Base-by-base conservation (phyloP, 495 filamentous ascomycete species). In the Penicillium manginii region DNA sequence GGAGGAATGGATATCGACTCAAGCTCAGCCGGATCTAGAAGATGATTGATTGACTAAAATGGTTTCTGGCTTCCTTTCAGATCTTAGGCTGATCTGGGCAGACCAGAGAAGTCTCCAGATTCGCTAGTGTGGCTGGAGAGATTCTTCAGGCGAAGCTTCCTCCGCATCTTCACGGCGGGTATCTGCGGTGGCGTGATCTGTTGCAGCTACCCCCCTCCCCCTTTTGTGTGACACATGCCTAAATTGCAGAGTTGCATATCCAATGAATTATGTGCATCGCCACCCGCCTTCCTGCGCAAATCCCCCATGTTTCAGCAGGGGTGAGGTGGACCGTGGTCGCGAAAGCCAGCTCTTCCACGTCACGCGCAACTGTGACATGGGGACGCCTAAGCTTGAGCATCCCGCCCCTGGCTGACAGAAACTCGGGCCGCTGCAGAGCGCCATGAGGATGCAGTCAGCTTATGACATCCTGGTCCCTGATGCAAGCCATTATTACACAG, bases 1-100 rank as follows among this genome's bases (percentile, higher is more conserved):
- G 87, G 92, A 97, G 79, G 91, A 92, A 68, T 97, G 92, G 89
- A 93, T 97, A 47, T 84, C 85, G 9, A 92, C 88, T 11, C 90
- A 92, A 59, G 75, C 72, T 3, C 74, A 78, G 55, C 67, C 64
- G n/a, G 67, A 67, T 43, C 35, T 75, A 22, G 76, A 78, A 54
- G 82, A 84, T 52, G 80, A 82, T 53, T 78, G 66, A 63, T 23
- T 21, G 22, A 35, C n/a, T 26, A 52, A 9, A 17, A 59, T 42
- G 17, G 33, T 26, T 18, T 6, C 17, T 9, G 26, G 26, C 17
- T 43, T 43, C 40, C 40, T 43, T n/a, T 42, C 19, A 18, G 35
- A 26, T 18, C 32, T 32, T 42, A 2, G 9, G 33, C n/a, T 19
- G 45, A 45, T 4, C 40, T 45, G 18, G n/a, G 35, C 35, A 1